Base-by-base conservation (phyloP, 2,329 filamentous ascomycete genomes). In the Scedosporium aurantiacum region DNA sequence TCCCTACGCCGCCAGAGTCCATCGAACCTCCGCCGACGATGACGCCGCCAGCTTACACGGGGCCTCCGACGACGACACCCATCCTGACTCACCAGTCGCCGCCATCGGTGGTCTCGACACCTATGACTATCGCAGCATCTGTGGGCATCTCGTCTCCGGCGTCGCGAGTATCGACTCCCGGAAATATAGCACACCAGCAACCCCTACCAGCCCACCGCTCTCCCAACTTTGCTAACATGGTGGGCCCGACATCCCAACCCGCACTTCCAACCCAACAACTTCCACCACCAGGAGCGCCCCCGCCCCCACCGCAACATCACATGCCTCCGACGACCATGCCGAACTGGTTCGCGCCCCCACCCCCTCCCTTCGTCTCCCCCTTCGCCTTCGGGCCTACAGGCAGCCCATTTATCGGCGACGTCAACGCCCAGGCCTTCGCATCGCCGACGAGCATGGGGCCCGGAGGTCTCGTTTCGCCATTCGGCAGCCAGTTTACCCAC, bases 291-390 rank as follows among this genome's bases (percentile, higher is more conserved):
- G 28, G 28, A 6, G 28, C 18, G 41, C 43, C 40, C 8, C 74
- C 76, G 60, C 65, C 62, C 63, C 63, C 63, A 62, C 67, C 67
- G 18, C 74, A 73, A 23, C 77, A 76, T 62, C 68, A 80, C 1
- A 74, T 80, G 23, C 73, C 72, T 2, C 64, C 74, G 2, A 72
- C 74, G 1, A 73, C 72, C 5, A 69, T 75, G 3, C 73, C 74
- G 5, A 76, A 82, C 65, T 84, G 82, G 82, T 83, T 81, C 70
- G 77, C 74, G 10, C 78, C 79, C 0, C 72, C 79, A 0, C 79
- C 78, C 0, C 58, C 57, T 5, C 23, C 41, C 23, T 79, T 83
- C 64, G 78, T 83, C 58, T 78, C 80, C 2, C 80, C 81, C 0
- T 82, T 82, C 61, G 70, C 75, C 5, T 81, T 81, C 61, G 73